A percentile compares a stretch with the other conserved stretches of the same genome.
Evolutionary conservation across 2,329 filamentous ascomycete species (phyloP).

Genomic region (Fragosphaeria purpurea): DNA sequence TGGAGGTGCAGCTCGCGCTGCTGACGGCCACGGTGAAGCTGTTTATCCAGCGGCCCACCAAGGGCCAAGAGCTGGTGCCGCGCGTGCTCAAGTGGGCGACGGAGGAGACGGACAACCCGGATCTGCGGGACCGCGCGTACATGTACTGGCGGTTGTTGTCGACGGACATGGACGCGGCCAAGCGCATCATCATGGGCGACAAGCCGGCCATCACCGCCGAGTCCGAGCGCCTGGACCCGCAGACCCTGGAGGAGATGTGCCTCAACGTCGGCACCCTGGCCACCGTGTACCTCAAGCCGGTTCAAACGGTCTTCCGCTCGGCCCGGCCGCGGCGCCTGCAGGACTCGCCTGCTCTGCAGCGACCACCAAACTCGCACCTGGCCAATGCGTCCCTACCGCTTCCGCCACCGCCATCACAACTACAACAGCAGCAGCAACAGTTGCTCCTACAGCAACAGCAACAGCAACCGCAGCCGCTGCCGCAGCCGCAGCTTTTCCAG

Average conservation of each 20-base stretch:
- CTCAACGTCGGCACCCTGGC: constrained; percentile 91
- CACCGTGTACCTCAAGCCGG: constrained; percentile 95
- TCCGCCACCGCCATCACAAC: constrained; percentile 12
- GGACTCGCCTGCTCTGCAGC: constrained; percentile 80
- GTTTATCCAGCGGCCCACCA: constrained; percentile 93
- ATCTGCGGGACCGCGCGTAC: constrained; percentile 89
- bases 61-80: constrained; percentile 85
- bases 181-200: constrained; percentile 87
- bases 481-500: neutral
- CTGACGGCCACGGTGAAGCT: constrained; percentile 95
- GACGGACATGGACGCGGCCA: constrained; percentile 79
- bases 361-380: constrained; percentile 42
- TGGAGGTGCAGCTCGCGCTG: constrained; percentile 89
- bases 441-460: constrained; percentile 2
- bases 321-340: constrained; percentile 70
- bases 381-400: constrained; percentile 13
- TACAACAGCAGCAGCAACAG: constrained; percentile 10
- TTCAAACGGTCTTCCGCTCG: constrained; percentile 90
- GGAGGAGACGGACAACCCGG: constrained; percentile 97
- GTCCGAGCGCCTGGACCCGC: constrained; percentile 83
- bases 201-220: constrained; percentile 96
- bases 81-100: constrained; percentile 97
- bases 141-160: constrained; percentile 99
- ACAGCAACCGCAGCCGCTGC: constrained; percentile 5
- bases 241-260: constrained; percentile 93